Base-by-base conservation (phyloP, 805 yeast genomes). In the Candida incommunis region DNA sequence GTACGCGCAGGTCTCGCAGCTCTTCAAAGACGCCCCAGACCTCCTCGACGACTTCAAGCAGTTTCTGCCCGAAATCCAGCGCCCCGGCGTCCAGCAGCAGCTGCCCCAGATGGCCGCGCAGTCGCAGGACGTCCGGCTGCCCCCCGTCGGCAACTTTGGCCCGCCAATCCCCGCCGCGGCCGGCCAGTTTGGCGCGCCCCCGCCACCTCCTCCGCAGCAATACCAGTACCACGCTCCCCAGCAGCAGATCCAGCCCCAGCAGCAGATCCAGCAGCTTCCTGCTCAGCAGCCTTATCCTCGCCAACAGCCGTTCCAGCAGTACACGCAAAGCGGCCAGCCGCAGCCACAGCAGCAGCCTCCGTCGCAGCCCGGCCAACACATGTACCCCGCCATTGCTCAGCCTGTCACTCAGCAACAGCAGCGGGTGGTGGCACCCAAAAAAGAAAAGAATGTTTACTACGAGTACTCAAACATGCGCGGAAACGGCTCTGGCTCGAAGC, bases 1-100 rank as follows among this genome's bases (percentile, higher is more conserved):
- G 11, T 92, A 92, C 57, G 82, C 85, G 45, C 96, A 92, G 60
- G 96, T 92, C 2, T 82, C 96, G 1, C 71, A 78, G 4, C 69
- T 92, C 44, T 92, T 92, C 66, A 80, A 84, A 48, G 84, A 85
- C 54, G 95, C 96, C 11, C 97, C 97, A 0, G 99, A 92, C 57
- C 70, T 92, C 48, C 67, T 92, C 50, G 95, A 87, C 53, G 98
- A 94, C 59, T 92, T 92, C 65, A 87, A 88, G 61, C 88, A 87
- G 61, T 92, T 92, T 61, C 71, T 92, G 62, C 51, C 50, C 63
- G 65, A 55, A 64, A 54, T 41, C 23, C 45, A 31, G 21, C 41
- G 26, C 18, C 54, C 44, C n/a, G 27, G 40, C 9, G 37, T 45
- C 15, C 44, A 40, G 20, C 49, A 43, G 34, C 41, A 48, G 45